phyloP scores from a whole-genome alignment of 169 alveolate species.

The Theileria luwenshuni region DNA sequence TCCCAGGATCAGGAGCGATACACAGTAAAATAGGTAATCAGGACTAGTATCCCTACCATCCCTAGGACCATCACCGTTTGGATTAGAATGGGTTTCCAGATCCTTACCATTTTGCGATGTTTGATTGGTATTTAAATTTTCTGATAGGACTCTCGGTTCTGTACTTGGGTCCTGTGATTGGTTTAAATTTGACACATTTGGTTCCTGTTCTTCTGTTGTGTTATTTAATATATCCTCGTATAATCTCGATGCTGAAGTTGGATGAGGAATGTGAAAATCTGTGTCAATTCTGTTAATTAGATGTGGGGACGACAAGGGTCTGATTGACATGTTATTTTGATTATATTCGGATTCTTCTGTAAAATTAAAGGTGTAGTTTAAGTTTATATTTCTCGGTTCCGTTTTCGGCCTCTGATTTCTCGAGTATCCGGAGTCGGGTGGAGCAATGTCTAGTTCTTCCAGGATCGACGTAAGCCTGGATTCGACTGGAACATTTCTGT shows the following conservation, averaged over 20 bases:
- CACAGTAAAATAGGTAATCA: conserved; percentile 23
- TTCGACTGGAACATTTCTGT: background rate
- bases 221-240: conserved; percentile 38
- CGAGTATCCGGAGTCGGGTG: background rate
- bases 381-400: background rate
- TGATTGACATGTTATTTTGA: conserved; percentile 4
- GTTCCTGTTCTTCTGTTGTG: background rate
- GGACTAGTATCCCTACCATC: conserved; percentile 17
- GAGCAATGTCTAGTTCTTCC: background rate
- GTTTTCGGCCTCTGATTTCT: background rate
- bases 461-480: background rate
- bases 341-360: background rate
- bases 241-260: conserved; percentile 24
- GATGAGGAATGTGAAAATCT: conserved; percentile 19
- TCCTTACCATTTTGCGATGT: conserved; percentile 7
- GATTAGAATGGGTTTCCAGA: conserved; percentile 3
- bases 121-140: too few species aligned
- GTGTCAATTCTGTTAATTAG: conserved; percentile 39
- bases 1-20: conserved; percentile 29
- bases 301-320: conserved; percentile 38
- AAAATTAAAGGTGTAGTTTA: background rate
- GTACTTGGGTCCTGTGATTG: too few species aligned
- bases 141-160: too few species aligned
- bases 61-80: conserved; percentile 21
- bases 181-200: background rate